These are phyloP conservation scores for Dioscorea dumetorum DNA, from an alignment of 106 monocot species.

Conservation along the genomic window DNA sequence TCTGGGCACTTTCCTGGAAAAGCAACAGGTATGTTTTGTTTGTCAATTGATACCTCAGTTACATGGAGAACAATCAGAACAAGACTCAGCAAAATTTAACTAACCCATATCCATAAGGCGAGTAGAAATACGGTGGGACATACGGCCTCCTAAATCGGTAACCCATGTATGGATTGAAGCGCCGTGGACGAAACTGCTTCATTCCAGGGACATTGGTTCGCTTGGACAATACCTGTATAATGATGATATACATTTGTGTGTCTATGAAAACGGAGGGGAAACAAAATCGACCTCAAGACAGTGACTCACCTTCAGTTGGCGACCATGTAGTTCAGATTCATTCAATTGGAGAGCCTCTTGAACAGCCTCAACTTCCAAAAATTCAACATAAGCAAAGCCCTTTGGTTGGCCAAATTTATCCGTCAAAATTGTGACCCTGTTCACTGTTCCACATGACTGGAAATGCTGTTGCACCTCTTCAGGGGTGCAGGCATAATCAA, in stretches of 20 bases:
- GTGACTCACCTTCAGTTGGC: constrained; percentile 65
- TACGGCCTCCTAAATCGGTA: constrained; percentile 54
- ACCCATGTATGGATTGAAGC: constrained; percentile 55
- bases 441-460: constrained; percentile 79
- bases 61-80: too few relatives aligned
- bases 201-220: constrained; percentile 77
- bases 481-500: constrained; percentile 92
- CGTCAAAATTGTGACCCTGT: constrained; percentile 79
- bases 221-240: constrained; percentile 53
- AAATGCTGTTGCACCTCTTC: constrained; percentile 99
- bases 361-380: constrained; percentile 76
- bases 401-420: constrained; percentile 91
- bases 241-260: background rate
- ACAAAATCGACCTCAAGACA: background rate
- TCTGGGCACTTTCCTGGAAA: constrained; percentile 9
- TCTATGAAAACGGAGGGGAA: background rate
- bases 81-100: background rate
- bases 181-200: constrained; percentile 55
- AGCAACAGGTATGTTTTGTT: too few relatives aligned
- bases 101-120: constrained; percentile 79
- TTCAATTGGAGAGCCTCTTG: constrained; percentile 73
- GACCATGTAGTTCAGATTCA: constrained; percentile 92
- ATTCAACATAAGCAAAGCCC: constrained; percentile 88
- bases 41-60: too few relatives aligned
- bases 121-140: constrained; percentile 53